Percentiles rank a stretch among this genome's conserved stretches.
Evolutionary conservation across 1,284 basidiomycete genomes (phyloP).

Genomic region (Sporisorium reilianum): DNA sequence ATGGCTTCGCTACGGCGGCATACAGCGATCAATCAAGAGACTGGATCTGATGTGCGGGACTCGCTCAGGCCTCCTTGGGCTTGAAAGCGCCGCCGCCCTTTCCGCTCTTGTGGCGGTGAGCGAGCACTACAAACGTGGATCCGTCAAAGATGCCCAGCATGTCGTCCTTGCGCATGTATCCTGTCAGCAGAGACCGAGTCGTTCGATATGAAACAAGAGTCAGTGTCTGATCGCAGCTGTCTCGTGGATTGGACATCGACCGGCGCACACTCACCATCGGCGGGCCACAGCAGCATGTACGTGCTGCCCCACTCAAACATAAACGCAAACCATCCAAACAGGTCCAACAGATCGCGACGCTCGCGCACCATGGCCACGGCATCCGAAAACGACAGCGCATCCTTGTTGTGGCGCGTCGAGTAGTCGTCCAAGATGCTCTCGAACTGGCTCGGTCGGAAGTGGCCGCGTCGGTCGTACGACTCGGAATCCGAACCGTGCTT

Average conservation of each 20-base stretch:
- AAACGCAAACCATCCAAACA: slow-evolving; percentile 55
- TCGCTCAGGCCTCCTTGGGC: slow-evolving; percentile 26
- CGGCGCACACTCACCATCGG: slow-evolving; percentile 43
- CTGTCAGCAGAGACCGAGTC: slow-evolving; percentile 9
- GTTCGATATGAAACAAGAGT: neutral
- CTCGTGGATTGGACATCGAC: neutral
- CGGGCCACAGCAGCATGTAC: slow-evolving; percentile 56
- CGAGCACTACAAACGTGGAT: slow-evolving; percentile 51
- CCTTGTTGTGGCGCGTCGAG: slow-evolving; percentile 45
- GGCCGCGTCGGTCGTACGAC: slow-evolving; percentile 69
- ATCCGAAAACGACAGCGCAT: slow-evolving; percentile 51
- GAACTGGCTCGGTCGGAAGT: slow-evolving; percentile 45
- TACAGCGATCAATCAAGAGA: no score
- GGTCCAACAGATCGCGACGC: slow-evolving; percentile 51
- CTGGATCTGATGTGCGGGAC: neutral
- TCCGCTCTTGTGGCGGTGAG: slow-evolving; percentile 45
- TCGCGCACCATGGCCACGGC: slow-evolving; percentile 48
- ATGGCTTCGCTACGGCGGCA: neutral
- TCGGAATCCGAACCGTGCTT: slow-evolving; percentile 74
- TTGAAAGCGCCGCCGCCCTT: slow-evolving; percentile 36
- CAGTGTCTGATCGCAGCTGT: neutral
- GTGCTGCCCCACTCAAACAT: slow-evolving; percentile 56
- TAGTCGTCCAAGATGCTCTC: slow-evolving; percentile 50
- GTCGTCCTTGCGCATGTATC: slow-evolving; percentile 59
- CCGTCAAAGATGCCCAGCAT: slow-evolving; percentile 58